Evolutionary conservation across 768 basidiomycete species (phyloP), one percentile per base, ranked within the genome.

Genomic region (Amylocystis lapponica): DNA sequence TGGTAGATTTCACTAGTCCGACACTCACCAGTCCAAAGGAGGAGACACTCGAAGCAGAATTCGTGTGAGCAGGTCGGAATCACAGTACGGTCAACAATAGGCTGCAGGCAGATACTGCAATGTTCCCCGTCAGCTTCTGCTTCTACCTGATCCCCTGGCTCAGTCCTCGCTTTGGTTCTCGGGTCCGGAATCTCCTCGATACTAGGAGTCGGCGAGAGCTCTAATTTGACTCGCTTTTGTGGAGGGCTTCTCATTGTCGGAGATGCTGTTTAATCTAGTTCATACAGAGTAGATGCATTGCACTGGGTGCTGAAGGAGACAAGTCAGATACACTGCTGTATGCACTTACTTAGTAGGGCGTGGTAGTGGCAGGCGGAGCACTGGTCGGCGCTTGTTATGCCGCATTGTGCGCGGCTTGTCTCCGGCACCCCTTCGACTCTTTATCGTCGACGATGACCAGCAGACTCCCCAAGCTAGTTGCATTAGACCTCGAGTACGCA

Each of bases 21-120:
- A 17, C n/a, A 66, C 75, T 51, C 47, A 87, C 87, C 83, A 41
- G 86, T 76, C 93, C 92, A 95, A 1, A 92, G 65, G 36, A 85
- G 67, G 19, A 96, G 71, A 60, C 93, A 97, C 43, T 89, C 86
- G 51, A 95, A 95, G 56, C 93, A 97, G 57, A 94, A 94, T 56
- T 88, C 86, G 68, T 97, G 93, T 2, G 88, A 86, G 62, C 93
- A 96, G 7, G 70, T 73, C 1, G 91, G 88, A 20, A 95, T 69
- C 29, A 94, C 74, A 0, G 92, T 86, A 34, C 86, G 70, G 65
- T 96, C 90, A 12, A 72, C 67, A 39, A 93, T 68, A 10, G 66
- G 47, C 54, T 94, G 88, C 19, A 97, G 68, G 55, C 93, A 97
- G 26, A 97, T 95, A 46, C 84, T 81, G 57, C 93, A 97, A 52